Evolutionary conservation across 2,329 filamentous ascomycete genomes (phyloP).

Genomic region (Didymella segeticola): DNA sequence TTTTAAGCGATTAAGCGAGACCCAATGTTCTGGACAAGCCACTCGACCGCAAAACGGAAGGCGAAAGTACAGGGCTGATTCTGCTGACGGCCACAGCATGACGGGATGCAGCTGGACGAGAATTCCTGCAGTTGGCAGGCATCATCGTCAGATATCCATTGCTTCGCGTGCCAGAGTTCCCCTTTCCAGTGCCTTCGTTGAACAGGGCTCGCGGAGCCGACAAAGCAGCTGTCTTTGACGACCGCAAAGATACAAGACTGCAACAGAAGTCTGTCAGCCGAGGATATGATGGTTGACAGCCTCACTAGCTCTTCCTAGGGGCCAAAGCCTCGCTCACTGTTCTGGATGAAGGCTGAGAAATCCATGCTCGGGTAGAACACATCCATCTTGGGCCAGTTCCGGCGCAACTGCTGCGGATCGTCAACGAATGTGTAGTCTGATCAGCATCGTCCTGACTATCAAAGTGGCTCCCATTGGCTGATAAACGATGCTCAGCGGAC

Average conservation of each 20-base stretch:
- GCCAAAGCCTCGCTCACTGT: background rate
- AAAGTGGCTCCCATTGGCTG: background rate
- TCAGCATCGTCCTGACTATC: background rate
- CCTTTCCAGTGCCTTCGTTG: background rate
- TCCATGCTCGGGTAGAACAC: background rate
- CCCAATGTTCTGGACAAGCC: slow-evolving; percentile 11
- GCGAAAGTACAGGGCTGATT: background rate
- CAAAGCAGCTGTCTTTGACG: background rate
- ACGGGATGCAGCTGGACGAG: background rate
- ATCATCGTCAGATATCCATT: background rate
- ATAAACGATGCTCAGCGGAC: background rate
- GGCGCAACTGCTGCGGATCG: background rate
- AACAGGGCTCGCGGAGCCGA: background rate
- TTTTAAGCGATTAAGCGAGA: slow-evolving; percentile 13
- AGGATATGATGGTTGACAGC: background rate
- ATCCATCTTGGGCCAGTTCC: background rate
- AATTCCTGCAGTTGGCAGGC: background rate
- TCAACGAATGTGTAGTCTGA: background rate
- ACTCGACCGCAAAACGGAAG: background rate
- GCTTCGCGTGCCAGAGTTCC: background rate
- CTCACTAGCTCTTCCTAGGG: background rate
- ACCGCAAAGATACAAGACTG: background rate
- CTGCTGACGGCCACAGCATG: background rate
- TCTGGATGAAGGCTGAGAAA: background rate
- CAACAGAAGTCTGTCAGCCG: background rate